These are phyloP conservation scores for Medicago arabica DNA, from an alignment of 306 rosid species.

Conservation along the genomic window DNA sequence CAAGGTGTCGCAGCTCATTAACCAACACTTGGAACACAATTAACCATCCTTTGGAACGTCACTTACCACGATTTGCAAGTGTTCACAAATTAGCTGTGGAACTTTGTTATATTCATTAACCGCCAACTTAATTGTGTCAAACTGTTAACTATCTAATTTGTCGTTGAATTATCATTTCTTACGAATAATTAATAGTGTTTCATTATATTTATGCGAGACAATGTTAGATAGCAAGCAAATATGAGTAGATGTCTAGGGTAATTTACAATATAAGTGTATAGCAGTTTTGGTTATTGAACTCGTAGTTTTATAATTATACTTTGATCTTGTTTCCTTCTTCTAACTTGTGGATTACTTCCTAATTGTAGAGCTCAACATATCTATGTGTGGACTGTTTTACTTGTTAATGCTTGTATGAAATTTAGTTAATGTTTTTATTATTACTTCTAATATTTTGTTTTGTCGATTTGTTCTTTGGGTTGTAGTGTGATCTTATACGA, in stretches of 20 bases:
- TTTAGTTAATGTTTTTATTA: constrained; percentile 1
- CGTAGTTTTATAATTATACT: background rate
- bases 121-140: too few relatives aligned
- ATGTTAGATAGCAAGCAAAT: too few relatives aligned
- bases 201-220: too few relatives aligned
- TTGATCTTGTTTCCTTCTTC: background rate
- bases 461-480: constrained; percentile 42
- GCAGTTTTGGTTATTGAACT: background rate
- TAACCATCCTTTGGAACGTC: too few relatives aligned
- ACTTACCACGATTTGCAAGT: too few relatives aligned
- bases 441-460: constrained; percentile 12
- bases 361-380: background rate
- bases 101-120: too few relatives aligned
- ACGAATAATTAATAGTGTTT: too few relatives aligned
- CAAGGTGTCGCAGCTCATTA: too few relatives aligned
- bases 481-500: constrained; percentile 36
- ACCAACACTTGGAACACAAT: too few relatives aligned
- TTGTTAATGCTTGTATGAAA: background rate
- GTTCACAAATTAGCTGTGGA: too few relatives aligned
- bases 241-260: background rate
- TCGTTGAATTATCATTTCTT: too few relatives aligned
- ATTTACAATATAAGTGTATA: background rate
- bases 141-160: too few relatives aligned
- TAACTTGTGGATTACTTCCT: background rate
- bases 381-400: constrained; percentile 1